Conservation (phyloP, 805 yeast species). For the Spencermartinsiella europaea region DNA sequence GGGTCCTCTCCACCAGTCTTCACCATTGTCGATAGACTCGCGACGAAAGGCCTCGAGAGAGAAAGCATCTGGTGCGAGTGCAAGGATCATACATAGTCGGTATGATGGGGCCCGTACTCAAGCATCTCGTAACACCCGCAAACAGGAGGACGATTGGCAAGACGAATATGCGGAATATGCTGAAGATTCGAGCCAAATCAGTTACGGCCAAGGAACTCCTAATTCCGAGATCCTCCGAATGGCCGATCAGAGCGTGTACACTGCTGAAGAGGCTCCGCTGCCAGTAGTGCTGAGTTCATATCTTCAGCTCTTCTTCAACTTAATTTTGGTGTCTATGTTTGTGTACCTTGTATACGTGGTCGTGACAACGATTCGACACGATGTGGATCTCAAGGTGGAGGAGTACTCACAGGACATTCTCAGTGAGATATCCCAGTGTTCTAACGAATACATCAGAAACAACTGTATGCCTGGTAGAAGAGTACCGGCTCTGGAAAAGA, state of each 20-base stretch:
- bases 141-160: not conserved
- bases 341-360: conserved; percentile 48
- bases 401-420: conserved; percentile 54
- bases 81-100: not conserved
- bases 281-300: conserved; percentile 60
- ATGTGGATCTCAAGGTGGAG: conserved; percentile 66
- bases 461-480: conserved; percentile 59
- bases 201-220: not conserved
- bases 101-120: too few species aligned
- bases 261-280: conserved; percentile 9
- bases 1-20: not conserved
- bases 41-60: not conserved
- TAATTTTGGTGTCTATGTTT: conserved; percentile 45
- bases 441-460: conserved; percentile 63
- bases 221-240: not conserved
- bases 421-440: conserved; percentile 63
- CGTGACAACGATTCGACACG: conserved; percentile 53
- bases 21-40: not conserved
- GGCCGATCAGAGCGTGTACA: not conserved
- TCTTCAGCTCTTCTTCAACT: conserved; percentile 58
- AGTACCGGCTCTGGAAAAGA: conserved; percentile 68
- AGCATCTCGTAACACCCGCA: not conserved
- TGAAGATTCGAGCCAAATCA: not conserved
- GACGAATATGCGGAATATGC: not conserved
- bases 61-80: not conserved